Evolutionary conservation across 208 protist genomes (phyloP).

Genomic region (Tritrichomonas foetus): DNA sequence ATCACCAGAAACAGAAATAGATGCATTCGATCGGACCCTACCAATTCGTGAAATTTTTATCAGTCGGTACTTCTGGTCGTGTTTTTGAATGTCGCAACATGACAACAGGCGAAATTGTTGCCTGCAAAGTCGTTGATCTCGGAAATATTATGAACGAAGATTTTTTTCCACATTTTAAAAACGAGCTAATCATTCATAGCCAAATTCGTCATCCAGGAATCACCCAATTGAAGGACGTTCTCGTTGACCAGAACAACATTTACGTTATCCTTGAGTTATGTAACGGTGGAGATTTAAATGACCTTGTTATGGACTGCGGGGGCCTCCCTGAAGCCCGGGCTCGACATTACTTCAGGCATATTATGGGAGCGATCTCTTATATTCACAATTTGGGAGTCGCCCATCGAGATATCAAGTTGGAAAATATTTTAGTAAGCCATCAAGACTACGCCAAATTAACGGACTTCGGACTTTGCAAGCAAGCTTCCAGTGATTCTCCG

Average conservation of each 20-base stretch:
- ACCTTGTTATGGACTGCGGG: background rate
- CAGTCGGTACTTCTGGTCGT: background rate
- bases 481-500: background rate
- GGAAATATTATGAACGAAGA: background rate
- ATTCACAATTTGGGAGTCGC: constrained; percentile 2
- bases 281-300: background rate
- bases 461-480: constrained; percentile 39
- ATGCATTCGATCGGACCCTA: background rate
- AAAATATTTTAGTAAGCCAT: background rate
- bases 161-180: background rate
- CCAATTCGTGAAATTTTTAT: background rate
- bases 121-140: background rate
- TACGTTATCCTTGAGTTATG: background rate
- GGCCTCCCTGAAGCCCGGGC: background rate
- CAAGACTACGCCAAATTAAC: background rate
- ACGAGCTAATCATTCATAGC: background rate
- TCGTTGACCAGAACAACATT: background rate
- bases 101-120: background rate
- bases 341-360: background rate
- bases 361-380: constrained; percentile 31
- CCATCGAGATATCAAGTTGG: constrained; percentile 29
- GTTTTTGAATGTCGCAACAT: background rate
- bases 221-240: background rate
- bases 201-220: background rate
- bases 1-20: no score